Conservation (phyloP, 1,284 basidiomycete species). For the Tausonia pullulans region DNA sequence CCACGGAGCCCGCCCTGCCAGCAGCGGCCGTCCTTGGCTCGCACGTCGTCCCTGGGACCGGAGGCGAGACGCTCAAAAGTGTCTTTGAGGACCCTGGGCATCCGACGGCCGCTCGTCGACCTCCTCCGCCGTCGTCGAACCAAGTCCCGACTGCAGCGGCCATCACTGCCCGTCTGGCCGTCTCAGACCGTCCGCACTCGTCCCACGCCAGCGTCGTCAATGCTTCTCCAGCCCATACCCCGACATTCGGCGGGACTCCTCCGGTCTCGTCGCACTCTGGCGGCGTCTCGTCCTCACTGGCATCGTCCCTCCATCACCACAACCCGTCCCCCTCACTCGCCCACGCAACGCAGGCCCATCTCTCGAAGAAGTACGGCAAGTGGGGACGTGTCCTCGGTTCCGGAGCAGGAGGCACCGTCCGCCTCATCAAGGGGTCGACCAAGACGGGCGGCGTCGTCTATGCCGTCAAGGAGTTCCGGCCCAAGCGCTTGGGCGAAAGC, state of each 20-base stretch:
- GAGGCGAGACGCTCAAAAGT: too few species aligned
- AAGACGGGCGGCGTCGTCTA: slow-evolving; percentile 75
- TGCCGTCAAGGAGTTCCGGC: slow-evolving; percentile 95
- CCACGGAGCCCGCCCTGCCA: too few species aligned
- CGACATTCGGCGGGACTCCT: slow-evolving; percentile 8
- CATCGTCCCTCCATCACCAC: slow-evolving; percentile 34
- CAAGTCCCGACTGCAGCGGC: background rate
- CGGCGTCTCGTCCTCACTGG: slow-evolving; percentile 27
- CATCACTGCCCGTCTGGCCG: background rate
- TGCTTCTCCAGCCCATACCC: slow-evolving; percentile 6
- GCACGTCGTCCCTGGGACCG: too few species aligned
- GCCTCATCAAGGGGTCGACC: slow-evolving; percentile 68
- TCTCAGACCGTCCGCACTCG: background rate
- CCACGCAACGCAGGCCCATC: slow-evolving; percentile 76
- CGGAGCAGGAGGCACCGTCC: slow-evolving; percentile 93
- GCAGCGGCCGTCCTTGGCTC: too few species aligned
- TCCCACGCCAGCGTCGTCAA: background rate
- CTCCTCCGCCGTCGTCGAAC: background rate
- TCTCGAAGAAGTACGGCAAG: slow-evolving; percentile 97
- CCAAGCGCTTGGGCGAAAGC: slow-evolving; percentile 71
- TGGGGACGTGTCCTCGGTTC: slow-evolving; percentile 93
- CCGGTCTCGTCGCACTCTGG: background rate
- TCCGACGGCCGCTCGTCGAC: background rate
- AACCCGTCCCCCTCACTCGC: slow-evolving; percentile 45
- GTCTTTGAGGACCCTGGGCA: background rate